phyloP scores from a whole-genome alignment of 805 yeast genomes.

The Barnettozyma siamensis region DNA sequence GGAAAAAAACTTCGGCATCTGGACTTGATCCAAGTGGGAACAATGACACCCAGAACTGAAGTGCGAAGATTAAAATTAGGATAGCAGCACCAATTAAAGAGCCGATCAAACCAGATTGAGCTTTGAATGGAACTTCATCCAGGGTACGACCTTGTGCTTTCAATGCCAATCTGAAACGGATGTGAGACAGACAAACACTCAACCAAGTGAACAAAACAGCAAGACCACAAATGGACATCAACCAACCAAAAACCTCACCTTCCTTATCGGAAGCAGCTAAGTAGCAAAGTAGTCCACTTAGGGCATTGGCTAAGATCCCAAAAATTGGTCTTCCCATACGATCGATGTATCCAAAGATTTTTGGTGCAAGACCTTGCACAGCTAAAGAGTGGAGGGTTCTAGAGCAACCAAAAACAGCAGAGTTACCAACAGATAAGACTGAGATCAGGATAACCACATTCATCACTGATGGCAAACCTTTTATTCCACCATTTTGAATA shows the following conservation, averaged over 20 bases:
- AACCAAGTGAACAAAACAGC: conserved; percentile 46
- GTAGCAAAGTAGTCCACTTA: conserved; percentile 39
- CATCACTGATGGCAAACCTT: conserved; percentile 35
- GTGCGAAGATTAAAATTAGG: conserved; percentile 32
- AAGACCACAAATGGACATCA: conserved; percentile 44
- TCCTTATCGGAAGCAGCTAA: conserved; percentile 38
- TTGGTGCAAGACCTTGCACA: conserved; percentile 41
- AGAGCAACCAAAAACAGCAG: conserved; percentile 53
- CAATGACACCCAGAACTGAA: conserved; percentile 45
- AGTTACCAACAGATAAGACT: conserved; percentile 42
- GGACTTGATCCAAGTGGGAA: conserved; percentile 37
- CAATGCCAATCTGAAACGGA: conserved; percentile 43
- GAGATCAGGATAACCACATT: conserved; percentile 36
- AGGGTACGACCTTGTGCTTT: conserved; percentile 35
- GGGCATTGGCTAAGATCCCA: conserved; percentile 36
- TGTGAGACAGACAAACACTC: conserved; percentile 37
- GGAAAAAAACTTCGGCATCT: conserved; percentile 32
- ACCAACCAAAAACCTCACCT: conserved; percentile 40
- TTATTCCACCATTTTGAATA: conserved; percentile 31
- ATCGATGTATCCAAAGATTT: conserved; percentile 38
- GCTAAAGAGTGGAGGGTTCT: conserved; percentile 46
- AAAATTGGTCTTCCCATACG: conserved; percentile 44
- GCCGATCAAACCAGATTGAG: conserved; percentile 40
- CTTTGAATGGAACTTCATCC: conserved; percentile 35
- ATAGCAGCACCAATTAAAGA: conserved; percentile 34